Conservation (phyloP, 805 yeast species). For the Kuraishia floccosa region DNA sequence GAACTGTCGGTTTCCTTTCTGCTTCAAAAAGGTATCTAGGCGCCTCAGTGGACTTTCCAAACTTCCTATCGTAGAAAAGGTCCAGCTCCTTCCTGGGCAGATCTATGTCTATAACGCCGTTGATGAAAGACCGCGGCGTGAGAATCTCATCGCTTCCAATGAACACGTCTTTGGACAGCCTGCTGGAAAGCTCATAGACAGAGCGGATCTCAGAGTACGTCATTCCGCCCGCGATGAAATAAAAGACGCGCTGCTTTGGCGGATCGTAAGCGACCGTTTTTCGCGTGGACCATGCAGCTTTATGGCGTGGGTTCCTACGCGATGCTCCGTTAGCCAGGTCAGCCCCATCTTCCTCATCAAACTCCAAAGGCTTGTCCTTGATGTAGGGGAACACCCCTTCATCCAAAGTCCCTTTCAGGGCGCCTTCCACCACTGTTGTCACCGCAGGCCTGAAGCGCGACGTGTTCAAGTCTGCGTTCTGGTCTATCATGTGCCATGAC, state of each 20-base stretch:
- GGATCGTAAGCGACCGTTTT: constrained; percentile 8
- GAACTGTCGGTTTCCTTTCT: constrained; percentile 2
- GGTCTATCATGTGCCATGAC: constrained; percentile 44
- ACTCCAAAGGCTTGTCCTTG: constrained; percentile 59
- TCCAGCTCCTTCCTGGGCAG: constrained; percentile 27
- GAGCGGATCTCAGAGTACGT: constrained; percentile 75
- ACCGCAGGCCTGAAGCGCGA: constrained; percentile 58
- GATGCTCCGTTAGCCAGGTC: constrained; percentile 24
- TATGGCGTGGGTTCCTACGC: constrained; percentile 57
- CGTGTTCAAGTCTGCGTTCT: constrained; percentile 44
- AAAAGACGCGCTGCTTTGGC: constrained; percentile 56
- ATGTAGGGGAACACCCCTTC: constrained; percentile 60
- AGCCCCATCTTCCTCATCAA: constrained; percentile 20
- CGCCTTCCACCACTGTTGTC: constrained; percentile 42
- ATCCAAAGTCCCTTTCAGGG: constrained; percentile 40
- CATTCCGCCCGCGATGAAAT: constrained; percentile 83
- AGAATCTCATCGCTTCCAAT: constrained; percentile 73
- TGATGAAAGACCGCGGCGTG: constrained; percentile 33
- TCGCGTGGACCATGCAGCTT: constrained; percentile 58
- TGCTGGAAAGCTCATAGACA: constrained; percentile 54
- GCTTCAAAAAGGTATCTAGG: constrained; percentile 30
- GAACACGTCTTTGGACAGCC: constrained; percentile 60
- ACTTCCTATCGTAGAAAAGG: constrained; percentile 23
- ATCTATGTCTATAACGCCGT: constrained; percentile 23
- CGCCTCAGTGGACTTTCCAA: constrained; percentile 21